These are phyloP conservation scores for Endotrypanum monterogeii DNA, from an alignment of 208 protist species.

Conservation along the genomic window DNA sequence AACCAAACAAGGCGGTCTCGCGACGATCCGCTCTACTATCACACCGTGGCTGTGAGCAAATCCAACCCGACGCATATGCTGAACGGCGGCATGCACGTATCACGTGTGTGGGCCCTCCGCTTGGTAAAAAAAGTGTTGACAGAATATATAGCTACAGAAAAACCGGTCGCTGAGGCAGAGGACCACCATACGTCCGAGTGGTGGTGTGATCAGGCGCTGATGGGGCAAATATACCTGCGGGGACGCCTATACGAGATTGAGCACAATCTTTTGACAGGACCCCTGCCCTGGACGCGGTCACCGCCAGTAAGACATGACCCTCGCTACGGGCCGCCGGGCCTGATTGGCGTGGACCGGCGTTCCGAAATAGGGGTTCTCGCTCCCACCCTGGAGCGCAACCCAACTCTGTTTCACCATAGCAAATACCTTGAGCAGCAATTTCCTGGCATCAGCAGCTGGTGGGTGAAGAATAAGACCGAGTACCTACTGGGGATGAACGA, in stretches of 20 bases:
- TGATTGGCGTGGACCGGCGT: slow-evolving; percentile 22
- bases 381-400: slow-evolving; percentile 12
- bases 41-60: slow-evolving; percentile 9
- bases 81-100: slow-evolving; percentile 35
- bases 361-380: slow-evolving; percentile 28
- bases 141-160: slow-evolving; percentile 19
- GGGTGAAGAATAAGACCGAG: slow-evolving; percentile 19
- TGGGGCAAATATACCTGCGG: slow-evolving; percentile 35
- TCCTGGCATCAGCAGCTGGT: neutral
- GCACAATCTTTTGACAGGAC: slow-evolving; percentile 29
- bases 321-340: slow-evolving; percentile 14
- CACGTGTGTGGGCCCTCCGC: slow-evolving; percentile 39
- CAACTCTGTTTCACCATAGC: slow-evolving; percentile 16
- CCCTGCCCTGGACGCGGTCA: slow-evolving; percentile 2
- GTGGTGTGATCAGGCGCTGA: slow-evolving; percentile 35
- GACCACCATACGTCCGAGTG: slow-evolving; percentile 20
- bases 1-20: neutral
- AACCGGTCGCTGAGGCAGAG: slow-evolving; percentile 16
- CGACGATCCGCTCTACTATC: slow-evolving; percentile 30
- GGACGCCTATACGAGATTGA: slow-evolving; percentile 33
- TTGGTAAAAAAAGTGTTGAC: slow-evolving; percentile 15
- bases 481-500: slow-evolving; percentile 18
- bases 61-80: slow-evolving; percentile 24
- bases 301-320: slow-evolving; percentile 8
- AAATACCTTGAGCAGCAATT: slow-evolving; percentile 27